These are phyloP conservation scores for Candida glucosophila DNA, from an alignment of 1,139 yeast species.

Conservation along the genomic window DNA sequence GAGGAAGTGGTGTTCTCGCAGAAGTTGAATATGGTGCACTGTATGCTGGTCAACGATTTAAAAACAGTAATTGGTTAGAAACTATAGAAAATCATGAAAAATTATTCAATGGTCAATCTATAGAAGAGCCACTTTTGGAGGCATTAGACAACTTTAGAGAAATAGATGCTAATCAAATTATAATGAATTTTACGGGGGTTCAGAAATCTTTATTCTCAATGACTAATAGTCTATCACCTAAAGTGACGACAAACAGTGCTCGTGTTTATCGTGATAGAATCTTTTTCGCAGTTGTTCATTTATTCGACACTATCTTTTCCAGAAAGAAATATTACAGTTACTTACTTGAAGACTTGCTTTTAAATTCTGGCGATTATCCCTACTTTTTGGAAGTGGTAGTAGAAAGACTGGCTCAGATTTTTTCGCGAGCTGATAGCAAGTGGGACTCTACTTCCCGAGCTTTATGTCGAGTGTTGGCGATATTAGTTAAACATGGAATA, in stretches of 20 bases:
- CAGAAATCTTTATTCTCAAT: conserved; percentile 37
- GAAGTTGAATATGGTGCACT: conserved; percentile 51
- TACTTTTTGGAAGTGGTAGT: conserved; percentile 45
- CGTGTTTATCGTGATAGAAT: conserved; percentile 21
- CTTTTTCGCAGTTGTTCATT: conserved; percentile 51
- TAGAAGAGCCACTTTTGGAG: conserved; percentile 32
- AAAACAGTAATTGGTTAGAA: conserved; percentile 51
- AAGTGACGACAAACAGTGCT: conserved; percentile 8
- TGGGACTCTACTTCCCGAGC: conserved; percentile 63
- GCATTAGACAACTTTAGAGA: conserved; percentile 33
- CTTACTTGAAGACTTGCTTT: conserved; percentile 42
- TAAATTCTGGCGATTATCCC: conserved; percentile 28
- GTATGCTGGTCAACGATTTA: conserved; percentile 64
- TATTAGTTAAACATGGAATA: conserved; percentile 37
- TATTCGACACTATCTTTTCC: conserved; percentile 57
- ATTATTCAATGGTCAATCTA: conserved; percentile 34
- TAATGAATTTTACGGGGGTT: conserved; percentile 49
- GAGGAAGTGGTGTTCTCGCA: conserved; percentile 51
- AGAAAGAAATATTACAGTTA: conserved; percentile 57
- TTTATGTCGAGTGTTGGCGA: conserved; percentile 48
- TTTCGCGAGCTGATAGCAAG: conserved; percentile 39
- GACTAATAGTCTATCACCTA: conserved; percentile 16
- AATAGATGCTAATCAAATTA: conserved; percentile 38
- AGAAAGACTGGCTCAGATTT: conserved; percentile 36
- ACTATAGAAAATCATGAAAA: conserved; percentile 50